Base-by-base conservation (phyloP, 768 basidiomycete genomes). In the Suillus brevipes region DNA sequence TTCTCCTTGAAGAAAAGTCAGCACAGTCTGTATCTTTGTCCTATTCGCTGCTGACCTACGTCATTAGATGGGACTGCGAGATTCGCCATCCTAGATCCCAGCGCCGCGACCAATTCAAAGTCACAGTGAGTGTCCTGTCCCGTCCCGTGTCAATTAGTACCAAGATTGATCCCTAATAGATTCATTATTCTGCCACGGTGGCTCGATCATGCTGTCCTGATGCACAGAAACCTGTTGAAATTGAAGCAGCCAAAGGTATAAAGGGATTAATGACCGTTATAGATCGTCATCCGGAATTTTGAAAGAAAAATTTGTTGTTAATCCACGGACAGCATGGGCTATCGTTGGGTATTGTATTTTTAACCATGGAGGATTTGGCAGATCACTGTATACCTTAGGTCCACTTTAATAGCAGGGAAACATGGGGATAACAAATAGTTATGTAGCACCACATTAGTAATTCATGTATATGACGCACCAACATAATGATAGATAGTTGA, bases 181-280 rank as follows among this genome's bases (percentile, higher is more conserved):
- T 78, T 63, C 73, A 37, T 64, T 78, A 78, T 61, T 70, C 69
- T 47, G 78, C 79, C 5, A 78, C 71, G 40, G 77, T 80, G 59
- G 78, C 78, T 36, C 77, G 78, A 69, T 78, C 78, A 49, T 40
- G 50, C 45, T 69, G 69, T 63, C 74, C 77, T 62, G 78, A 78
- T 70, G 78, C 73, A n/a, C 78, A 79, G 63, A 73, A 37, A 61
- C 79, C 78, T n/a, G 73, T 79, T 7, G 68, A 74, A 34, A 70
- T 79, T 31, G 72, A 77, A 36, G 75, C 78, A 31, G 78, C 75
- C 23, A 69, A 76, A 62, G 78, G 78, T 57, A 65, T 79, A 40
- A 72, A 63, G 52, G 78, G 78, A 14, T 53, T 79, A 57, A 79
- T 79, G 78, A 79, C 79, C 45, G 71, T 79, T 49, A 10, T 78